These are phyloP conservation scores for Botrytis deweyae DNA, from an alignment of 2,329 filamentous ascomycete genomes.

Conservation along the genomic window DNA sequence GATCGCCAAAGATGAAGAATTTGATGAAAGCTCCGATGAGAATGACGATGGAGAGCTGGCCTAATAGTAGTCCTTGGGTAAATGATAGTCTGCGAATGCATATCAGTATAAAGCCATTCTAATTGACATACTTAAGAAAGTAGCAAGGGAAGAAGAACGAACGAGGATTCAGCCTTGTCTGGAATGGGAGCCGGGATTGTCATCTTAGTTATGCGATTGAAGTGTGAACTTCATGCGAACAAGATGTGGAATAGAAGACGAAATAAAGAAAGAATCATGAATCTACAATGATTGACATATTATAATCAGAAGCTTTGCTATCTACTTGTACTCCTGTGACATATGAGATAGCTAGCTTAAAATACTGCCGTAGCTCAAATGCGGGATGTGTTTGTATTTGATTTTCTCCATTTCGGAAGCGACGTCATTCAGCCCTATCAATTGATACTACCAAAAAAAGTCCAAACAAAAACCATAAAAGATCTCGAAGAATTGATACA, in stretches of 20 bases:
- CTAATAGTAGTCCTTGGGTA: conserved; percentile 88
- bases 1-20: conserved; percentile 98
- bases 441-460: background rate
- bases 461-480: background rate
- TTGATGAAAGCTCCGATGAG: conserved; percentile 95
- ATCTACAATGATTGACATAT: background rate
- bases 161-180: conserved; percentile 44
- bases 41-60: conserved; percentile 88
- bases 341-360: background rate
- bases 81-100: conserved; percentile 70
- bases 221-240: background rate
- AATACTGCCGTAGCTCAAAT: background rate
- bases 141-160: conserved; percentile 31
- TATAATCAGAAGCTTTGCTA: background rate
- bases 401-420: conserved; percentile 14
- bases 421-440: conserved; percentile 16
- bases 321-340: background rate
- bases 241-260: background rate
- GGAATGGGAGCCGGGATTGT: conserved; percentile 16
- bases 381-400: conserved; percentile 3
- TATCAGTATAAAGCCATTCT: background rate
- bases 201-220: conserved; percentile 11
- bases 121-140: conserved; percentile 15
- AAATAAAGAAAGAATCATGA: background rate
- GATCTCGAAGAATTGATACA: background rate